phyloP scores from a whole-genome alignment of 805 yeast species.

The Ogataea polymorpha region DNA sequence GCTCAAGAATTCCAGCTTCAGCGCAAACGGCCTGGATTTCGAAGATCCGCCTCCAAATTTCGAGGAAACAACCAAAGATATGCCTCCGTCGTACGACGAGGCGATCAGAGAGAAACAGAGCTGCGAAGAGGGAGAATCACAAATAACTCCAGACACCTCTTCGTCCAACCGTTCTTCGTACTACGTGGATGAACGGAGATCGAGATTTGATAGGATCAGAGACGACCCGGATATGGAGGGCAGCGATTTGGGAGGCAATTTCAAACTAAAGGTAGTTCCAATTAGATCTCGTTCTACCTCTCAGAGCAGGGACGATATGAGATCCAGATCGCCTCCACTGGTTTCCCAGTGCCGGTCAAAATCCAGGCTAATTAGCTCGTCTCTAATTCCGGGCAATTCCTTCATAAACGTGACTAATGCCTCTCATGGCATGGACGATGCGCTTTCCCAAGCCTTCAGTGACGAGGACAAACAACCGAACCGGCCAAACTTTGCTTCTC shows the following conservation, averaged over 20 bases:
- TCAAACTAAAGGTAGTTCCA: constrained; percentile 28
- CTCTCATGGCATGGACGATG: constrained; percentile 24
- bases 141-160: constrained; percentile 5
- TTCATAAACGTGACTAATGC: constrained; percentile 13
- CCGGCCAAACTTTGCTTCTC: constrained; percentile 1
- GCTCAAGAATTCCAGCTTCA: constrained; percentile 20
- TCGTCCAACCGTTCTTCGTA: background rate
- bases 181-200: constrained; percentile 4
- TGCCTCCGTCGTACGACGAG: constrained; percentile 31
- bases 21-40: constrained; percentile 20
- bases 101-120: constrained; percentile 14
- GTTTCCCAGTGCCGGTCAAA: constrained; percentile 18
- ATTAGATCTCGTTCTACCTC: constrained; percentile 29
- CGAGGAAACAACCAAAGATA: constrained; percentile 21
- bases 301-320: constrained; percentile 9
- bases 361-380: constrained; percentile 22
- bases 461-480: background rate
- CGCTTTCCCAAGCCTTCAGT: constrained; percentile 21
- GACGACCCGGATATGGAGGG: constrained; percentile 12
- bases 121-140: constrained; percentile 3
- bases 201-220: constrained; percentile 10
- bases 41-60: constrained; percentile 32
- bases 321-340: constrained; percentile 23
- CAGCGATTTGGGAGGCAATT: constrained; percentile 28
- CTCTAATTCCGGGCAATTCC: constrained; percentile 21